Conservation (phyloP, 2,329 filamentous ascomycete species). For the Magnaporthiopsis incrustans region DNA sequence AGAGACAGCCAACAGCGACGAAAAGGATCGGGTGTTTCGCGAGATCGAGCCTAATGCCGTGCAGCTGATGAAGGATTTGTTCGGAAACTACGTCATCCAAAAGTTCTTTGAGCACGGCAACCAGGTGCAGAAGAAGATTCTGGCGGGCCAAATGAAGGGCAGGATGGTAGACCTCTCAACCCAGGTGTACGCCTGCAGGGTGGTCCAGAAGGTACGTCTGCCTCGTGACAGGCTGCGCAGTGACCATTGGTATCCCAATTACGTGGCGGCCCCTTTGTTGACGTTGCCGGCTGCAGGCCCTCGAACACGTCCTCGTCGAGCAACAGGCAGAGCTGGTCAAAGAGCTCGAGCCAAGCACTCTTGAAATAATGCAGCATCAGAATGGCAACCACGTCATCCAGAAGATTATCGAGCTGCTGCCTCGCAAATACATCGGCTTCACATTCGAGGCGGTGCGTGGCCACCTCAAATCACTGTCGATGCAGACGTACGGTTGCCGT, state of each 20-base stretch:
- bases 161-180: conserved; percentile 71
- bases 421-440: conserved; percentile 71
- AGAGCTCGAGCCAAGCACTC: conserved; percentile 70
- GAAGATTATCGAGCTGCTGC: conserved; percentile 78
- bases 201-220: conserved; percentile 75
- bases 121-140: conserved; percentile 80
- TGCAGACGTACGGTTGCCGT: conserved; percentile 80
- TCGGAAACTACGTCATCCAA: conserved; percentile 93
- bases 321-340: conserved; percentile 54
- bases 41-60: conserved; percentile 80
- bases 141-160: conserved; percentile 82
- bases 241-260: background rate
- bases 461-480: conserved; percentile 65
- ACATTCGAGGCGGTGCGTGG: conserved; percentile 74
- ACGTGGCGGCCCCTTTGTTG: background rate
- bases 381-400: conserved; percentile 97
- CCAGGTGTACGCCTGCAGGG: conserved; percentile 89
- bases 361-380: conserved; percentile 73
- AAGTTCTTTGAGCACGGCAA: conserved; percentile 96
- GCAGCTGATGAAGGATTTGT: conserved; percentile 91
- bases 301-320: conserved; percentile 86
- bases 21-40: conserved; percentile 82
- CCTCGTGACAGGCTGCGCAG: background rate
- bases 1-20: conserved; percentile 87
- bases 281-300: conserved; percentile 46